phyloP scores from a whole-genome alignment of 345 rosid genomes.

The Murraya koenigii region DNA sequence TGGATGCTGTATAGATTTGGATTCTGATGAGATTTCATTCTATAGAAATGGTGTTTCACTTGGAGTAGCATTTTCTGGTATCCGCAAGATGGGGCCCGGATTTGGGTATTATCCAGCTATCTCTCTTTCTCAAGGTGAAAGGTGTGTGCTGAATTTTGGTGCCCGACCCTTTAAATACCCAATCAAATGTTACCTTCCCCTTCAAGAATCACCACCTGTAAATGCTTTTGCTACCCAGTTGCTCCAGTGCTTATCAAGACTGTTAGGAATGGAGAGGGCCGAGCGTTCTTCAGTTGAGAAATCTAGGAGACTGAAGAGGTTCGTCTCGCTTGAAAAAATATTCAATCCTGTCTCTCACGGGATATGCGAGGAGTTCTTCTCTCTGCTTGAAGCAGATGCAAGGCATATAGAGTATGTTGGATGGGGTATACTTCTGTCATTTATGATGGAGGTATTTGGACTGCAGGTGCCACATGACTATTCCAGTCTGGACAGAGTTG shows the following conservation, averaged over 20 bases:
- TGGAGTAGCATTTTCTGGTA: slow-evolving; percentile 74
- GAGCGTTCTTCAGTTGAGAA: slow-evolving; percentile 60
- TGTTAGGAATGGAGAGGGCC: slow-evolving; percentile 54
- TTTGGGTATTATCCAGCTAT: slow-evolving; percentile 88
- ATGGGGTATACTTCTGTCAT: slow-evolving; percentile 72
- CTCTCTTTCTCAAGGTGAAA: slow-evolving; percentile 91
- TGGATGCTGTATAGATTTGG: slow-evolving; percentile 89
- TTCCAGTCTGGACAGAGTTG: slow-evolving; percentile 64
- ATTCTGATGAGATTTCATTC: slow-evolving; percentile 67
- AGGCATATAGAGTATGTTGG: slow-evolving; percentile 63
- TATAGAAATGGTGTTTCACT: slow-evolving; percentile 80
- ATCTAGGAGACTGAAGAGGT: slow-evolving; percentile 79
- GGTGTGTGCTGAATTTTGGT: slow-evolving; percentile 86
- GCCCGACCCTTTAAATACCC: slow-evolving; percentile 77
- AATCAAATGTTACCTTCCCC: slow-evolving; percentile 60
- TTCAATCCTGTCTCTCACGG: slow-evolving; percentile 66
- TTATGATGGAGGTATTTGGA: slow-evolving; percentile 73
- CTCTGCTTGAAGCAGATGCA: slow-evolving; percentile 51
- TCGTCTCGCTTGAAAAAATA: slow-evolving; percentile 65
- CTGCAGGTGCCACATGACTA: slow-evolving; percentile 73
- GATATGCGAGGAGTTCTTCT: slow-evolving; percentile 71
- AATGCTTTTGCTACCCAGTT: slow-evolving; percentile 45
- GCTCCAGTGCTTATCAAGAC: slow-evolving; percentile 71
- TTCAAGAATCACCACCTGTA: slow-evolving; percentile 58
- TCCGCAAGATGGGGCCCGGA: slow-evolving; percentile 78